These are phyloP conservation scores for Sclerotinia sclerotiorum DNA, from an alignment of 2,329 filamentous ascomycete genomes.

Conservation along the genomic window DNA sequence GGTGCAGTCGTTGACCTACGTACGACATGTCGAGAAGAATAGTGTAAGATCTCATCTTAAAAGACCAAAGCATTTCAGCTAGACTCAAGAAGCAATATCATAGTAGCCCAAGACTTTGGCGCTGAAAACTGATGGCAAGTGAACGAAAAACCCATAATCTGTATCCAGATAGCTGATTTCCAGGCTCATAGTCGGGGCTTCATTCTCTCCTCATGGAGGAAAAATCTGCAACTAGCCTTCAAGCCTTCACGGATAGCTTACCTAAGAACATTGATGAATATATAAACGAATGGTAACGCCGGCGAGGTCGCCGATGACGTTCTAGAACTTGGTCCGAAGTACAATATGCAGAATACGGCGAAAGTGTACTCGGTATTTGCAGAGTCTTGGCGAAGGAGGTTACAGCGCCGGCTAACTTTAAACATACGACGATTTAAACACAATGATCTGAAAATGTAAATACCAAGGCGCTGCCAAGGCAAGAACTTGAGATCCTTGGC, in stretches of 20 bases:
- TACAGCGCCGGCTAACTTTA: neutral
- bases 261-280: neutral
- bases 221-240: neutral
- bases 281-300: neutral
- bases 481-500: neutral
- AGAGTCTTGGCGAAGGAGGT: neutral
- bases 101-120: neutral
- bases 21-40: neutral
- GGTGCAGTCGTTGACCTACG: neutral
- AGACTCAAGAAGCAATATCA: neutral
- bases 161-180: constrained; percentile 3
- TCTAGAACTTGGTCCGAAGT: neutral
- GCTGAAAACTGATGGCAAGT: neutral
- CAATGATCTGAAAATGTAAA: neutral
- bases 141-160: neutral
- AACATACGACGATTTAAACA: neutral
- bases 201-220: neutral
- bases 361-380: neutral
- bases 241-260: neutral
- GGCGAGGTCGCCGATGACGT: neutral
- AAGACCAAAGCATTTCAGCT: neutral
- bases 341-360: neutral
- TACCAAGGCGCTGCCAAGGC: neutral
- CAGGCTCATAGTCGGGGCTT: neutral
- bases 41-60: neutral